Conservation (phyloP, 352 stramenopile species). For the Phytophthora rubi region DNA sequence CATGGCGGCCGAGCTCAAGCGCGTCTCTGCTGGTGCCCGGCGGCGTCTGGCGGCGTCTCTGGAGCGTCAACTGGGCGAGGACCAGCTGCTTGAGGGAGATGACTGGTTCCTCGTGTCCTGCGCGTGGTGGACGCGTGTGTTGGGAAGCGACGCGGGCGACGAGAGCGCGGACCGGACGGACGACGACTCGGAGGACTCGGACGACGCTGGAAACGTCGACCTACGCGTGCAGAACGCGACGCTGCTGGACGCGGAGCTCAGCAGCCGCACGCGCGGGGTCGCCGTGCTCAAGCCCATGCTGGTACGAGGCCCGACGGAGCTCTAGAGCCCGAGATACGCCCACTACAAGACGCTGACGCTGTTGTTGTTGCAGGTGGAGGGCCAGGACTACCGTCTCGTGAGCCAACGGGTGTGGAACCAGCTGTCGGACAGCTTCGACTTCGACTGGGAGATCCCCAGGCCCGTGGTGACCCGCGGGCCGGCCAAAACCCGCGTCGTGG, state of each 20-base stretch:
- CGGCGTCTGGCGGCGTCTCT: constrained; percentile 26
- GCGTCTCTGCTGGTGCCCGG: background rate
- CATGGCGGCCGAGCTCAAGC: constrained; percentile 11
- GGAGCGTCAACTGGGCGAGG: constrained; percentile 39
- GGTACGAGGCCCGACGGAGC: constrained; percentile 28
- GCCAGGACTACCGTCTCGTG: constrained; percentile 67
- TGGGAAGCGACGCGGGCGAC: constrained; percentile 37
- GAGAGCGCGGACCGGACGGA: constrained; percentile 36
- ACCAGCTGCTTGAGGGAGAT: constrained; percentile 57
- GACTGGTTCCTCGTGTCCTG: constrained; percentile 67
- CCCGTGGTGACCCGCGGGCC: constrained; percentile 58
- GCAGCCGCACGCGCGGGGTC: constrained; percentile 44
- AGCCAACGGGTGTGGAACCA: constrained; percentile 77
- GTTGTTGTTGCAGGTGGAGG: constrained; percentile 51
- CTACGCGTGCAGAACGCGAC: constrained; percentile 47
- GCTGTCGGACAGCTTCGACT: constrained; percentile 64
- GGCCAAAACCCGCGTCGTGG: constrained; percentile 51
- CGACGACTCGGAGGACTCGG: constrained; percentile 41
- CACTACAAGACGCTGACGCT: background rate
- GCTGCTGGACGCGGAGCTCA: constrained; percentile 59
- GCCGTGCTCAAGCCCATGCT: constrained; percentile 68
- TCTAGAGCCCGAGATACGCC: constrained; percentile 3
- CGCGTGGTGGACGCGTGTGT: constrained; percentile 59
- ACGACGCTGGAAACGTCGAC: constrained; percentile 9
- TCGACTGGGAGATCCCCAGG: constrained; percentile 76